These are phyloP conservation scores for Adansonia digitata DNA, from an alignment of 345 rosid species.

Conservation along the genomic window DNA sequence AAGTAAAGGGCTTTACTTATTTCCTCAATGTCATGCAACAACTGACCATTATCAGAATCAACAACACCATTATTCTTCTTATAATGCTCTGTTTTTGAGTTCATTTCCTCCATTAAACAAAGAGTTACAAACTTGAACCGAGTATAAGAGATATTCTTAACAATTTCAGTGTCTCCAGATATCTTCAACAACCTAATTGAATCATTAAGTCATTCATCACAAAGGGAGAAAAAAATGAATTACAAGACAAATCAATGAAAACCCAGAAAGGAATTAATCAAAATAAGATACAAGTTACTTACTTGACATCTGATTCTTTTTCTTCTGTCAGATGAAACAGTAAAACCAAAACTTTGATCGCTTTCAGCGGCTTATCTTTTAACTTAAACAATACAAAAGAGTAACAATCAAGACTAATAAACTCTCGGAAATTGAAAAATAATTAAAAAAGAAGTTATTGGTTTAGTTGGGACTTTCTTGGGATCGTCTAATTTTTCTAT, in stretches of 20 bases:
- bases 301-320: background rate
- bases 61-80: constrained; percentile 20
- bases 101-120: constrained; percentile 31
- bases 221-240: background rate
- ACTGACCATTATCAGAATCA: constrained; percentile 41
- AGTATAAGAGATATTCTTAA: background rate
- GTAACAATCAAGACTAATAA: background rate
- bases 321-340: background rate
- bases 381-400: background rate
- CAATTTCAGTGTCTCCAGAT: constrained; percentile 8
- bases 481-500: background rate
- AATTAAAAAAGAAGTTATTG: background rate
- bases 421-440: background rate
- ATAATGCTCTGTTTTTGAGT: constrained; percentile 29
- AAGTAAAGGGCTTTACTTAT: constrained; percentile 67
- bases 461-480: background rate
- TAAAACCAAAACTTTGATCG: background rate
- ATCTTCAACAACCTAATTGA: constrained; percentile 1
- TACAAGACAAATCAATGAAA: constrained; percentile 3
- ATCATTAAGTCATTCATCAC: background rate
- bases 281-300: background rate
- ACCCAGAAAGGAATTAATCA: constrained; percentile 1
- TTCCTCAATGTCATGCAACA: constrained; percentile 76
- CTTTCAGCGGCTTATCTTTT: background rate
- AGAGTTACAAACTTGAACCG: background rate